A percentile compares a stretch with the other conserved stretches of the same genome.
phyloP scores from a whole-genome alignment of 2,329 filamentous ascomycete species.

The Botrytis paeoniae region DNA sequence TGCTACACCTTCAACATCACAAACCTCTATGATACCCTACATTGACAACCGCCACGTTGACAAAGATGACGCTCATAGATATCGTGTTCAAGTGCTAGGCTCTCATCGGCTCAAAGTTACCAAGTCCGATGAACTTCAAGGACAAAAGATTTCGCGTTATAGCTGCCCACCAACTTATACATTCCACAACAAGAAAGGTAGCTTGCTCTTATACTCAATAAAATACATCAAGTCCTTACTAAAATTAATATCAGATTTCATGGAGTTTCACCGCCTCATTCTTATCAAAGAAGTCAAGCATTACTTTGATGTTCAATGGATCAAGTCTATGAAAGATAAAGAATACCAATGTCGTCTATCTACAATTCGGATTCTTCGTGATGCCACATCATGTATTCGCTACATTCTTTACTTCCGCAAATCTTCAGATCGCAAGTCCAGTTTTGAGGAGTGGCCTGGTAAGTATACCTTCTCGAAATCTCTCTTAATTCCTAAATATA shows the following conservation, averaged over 20 bases:
- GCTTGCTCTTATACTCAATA: rapidly evolving
- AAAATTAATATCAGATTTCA: neutral
- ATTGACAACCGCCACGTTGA: neutral
- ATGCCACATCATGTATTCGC: neutral
- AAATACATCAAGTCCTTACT: neutral
- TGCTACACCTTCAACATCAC: neutral
- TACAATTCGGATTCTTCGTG: neutral
- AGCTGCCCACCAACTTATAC: neutral
- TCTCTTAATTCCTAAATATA: neutral
- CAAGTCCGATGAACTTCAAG: neutral
- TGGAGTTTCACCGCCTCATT: neutral
- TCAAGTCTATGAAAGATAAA: neutral
- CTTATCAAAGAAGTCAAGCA: neutral
- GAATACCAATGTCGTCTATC: neutral
- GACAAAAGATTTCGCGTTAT: neutral
- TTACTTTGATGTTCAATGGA: neutral
- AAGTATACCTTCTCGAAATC: neutral
- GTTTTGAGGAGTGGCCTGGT: neutral
- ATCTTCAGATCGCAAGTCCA: neutral
- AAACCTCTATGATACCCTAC: neutral
- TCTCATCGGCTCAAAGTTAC: neutral
- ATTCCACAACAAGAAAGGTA: neutral
- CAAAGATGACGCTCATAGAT: neutral
- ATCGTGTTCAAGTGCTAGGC: neutral
- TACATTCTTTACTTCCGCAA: neutral